Percentiles rank a stretch among this genome's conserved stretches.
Conservation (phyloP, 768 basidiomycete genomes). For the Amanita fuliginea region DNA sequence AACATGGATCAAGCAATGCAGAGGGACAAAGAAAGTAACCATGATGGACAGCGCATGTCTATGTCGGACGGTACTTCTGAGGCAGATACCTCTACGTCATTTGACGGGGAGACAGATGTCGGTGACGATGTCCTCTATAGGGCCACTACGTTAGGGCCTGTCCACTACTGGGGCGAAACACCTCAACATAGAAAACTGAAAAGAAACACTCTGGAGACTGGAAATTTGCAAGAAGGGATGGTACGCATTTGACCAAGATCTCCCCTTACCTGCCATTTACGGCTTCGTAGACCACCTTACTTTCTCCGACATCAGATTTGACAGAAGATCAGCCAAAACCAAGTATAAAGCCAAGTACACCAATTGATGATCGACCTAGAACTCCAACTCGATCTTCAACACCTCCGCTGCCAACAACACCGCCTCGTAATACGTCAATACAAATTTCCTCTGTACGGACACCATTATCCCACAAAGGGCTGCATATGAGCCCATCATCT, state of each 20-base stretch:
- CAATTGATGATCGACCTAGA: slow-evolving; percentile 10
- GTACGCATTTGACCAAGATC: neutral
- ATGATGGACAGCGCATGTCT: neutral
- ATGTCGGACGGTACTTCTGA: slow-evolving; percentile 4
- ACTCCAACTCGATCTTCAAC: slow-evolving; percentile 10
- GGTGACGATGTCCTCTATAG: slow-evolving; percentile 25
- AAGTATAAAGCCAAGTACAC: neutral
- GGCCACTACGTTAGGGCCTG: slow-evolving; percentile 27
- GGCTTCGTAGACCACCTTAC: neutral
- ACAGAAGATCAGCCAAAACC: slow-evolving; percentile 9
- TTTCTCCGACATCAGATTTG: slow-evolving; percentile 34
- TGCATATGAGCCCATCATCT: slow-evolving; percentile 59
- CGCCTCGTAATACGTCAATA: slow-evolving; percentile 21
- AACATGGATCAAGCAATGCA: slow-evolving; percentile 12
- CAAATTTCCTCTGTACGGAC: slow-evolving; percentile 53
- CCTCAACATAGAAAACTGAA: slow-evolving; percentile 13
- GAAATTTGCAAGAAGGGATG: neutral
- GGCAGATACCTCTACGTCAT: slow-evolving; percentile 3
- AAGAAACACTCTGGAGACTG: slow-evolving; percentile 11
- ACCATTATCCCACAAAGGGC: slow-evolving; percentile 55
- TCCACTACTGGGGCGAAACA: slow-evolving; percentile 31
- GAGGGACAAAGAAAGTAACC: neutral
- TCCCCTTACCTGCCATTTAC: neutral
- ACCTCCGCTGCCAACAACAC: slow-evolving; percentile 22
- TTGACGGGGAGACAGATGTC: slow-evolving; percentile 10